Evolutionary conservation across 768 basidiomycete species (phyloP).

Genomic region (Amanita fuliginea): DNA sequence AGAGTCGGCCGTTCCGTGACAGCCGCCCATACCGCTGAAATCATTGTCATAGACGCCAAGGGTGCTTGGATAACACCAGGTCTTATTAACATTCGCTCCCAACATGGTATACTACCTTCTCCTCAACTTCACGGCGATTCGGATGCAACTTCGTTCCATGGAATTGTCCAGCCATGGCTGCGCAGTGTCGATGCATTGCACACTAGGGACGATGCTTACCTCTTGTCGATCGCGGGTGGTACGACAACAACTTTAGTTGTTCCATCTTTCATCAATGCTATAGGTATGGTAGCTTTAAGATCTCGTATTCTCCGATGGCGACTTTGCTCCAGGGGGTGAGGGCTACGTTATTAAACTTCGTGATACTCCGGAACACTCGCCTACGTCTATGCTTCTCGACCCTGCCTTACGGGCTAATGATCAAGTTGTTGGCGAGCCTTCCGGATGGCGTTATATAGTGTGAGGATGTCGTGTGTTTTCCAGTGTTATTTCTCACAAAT

Average conservation of each 20-base stretch:
- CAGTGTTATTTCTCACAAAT: background rate
- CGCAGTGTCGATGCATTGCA: constrained; percentile 72
- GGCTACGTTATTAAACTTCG: constrained; percentile 75
- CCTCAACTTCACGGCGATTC: constrained; percentile 39
- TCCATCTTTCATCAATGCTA: constrained; percentile 61
- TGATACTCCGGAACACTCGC: constrained; percentile 55
- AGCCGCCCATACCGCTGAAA: constrained; percentile 19
- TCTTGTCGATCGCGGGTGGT: constrained; percentile 64
- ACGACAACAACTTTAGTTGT: constrained; percentile 69
- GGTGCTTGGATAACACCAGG: constrained; percentile 79
- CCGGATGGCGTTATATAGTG: constrained; percentile 75
- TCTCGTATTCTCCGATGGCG: background rate
- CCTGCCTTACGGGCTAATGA: constrained; percentile 53
- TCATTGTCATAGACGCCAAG: constrained; percentile 48
- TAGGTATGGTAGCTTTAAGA: constrained; percentile 27
- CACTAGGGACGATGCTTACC: constrained; percentile 68
- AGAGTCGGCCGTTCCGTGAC: constrained; percentile 37
- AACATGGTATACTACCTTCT: constrained; percentile 43
- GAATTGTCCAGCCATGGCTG: constrained; percentile 45
- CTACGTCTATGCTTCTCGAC: constrained; percentile 68
- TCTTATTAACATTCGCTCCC: constrained; percentile 57
- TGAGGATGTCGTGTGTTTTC: constrained; percentile 15
- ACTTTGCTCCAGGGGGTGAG: constrained; percentile 44
- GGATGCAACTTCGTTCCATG: constrained; percentile 47
- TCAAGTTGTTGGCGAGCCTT: constrained; percentile 30